Evolutionary conservation across 495 filamentous ascomycete species (phyloP).

Genomic region (Daldinia decipiens): DNA sequence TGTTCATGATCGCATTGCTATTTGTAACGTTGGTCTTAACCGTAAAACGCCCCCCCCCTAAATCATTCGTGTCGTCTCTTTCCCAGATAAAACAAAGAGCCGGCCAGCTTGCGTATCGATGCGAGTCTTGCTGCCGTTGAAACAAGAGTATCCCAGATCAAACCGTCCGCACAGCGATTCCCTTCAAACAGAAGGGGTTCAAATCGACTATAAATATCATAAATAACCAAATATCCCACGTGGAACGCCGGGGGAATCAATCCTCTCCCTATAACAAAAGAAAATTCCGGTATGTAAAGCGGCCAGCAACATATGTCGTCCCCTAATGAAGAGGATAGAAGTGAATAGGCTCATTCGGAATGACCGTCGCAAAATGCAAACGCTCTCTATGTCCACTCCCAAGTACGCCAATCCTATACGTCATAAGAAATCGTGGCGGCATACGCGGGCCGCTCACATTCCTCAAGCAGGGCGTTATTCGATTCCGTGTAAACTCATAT

Average conservation of each 20-base stretch:
- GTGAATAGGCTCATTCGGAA: slow-evolving; percentile 18
- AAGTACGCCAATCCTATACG: slow-evolving; percentile 27
- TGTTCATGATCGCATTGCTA: slow-evolving; percentile 43
- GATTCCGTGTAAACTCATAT: slow-evolving; percentile 11
- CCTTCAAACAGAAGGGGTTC: slow-evolving; percentile 4
- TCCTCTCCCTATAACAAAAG: slow-evolving; percentile 14
- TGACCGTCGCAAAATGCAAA: slow-evolving; percentile 27
- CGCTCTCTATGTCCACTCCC: slow-evolving; percentile 33
- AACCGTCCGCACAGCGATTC: slow-evolving; percentile 7
- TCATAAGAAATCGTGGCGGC: slow-evolving; percentile 21
- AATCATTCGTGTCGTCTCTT: slow-evolving; percentile 14
- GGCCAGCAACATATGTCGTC: slow-evolving; percentile 26
- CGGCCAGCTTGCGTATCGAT: slow-evolving; percentile 30
- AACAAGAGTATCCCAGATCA: slow-evolving; percentile 7
- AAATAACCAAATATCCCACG: not conserved
- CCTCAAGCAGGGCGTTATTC: slow-evolving; percentile 14
- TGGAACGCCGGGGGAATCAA: slow-evolving; percentile 26
- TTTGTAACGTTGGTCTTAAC: slow-evolving; percentile 33
- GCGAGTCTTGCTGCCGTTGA: slow-evolving; percentile 32
- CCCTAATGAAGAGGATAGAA: slow-evolving; percentile 20
- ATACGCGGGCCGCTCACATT: slow-evolving; percentile 7
- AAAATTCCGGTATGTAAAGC: slow-evolving; percentile 33
- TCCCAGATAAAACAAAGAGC: slow-evolving; percentile 19
- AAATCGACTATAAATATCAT: slow-evolving; percentile 20
- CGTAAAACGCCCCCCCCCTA: slow-evolving; percentile 23